Percentiles rank a stretch among this genome's conserved stretches.
These are phyloP conservation scores for Neophaeococcomyces aloes DNA, from an alignment of 2,329 filamentous ascomycete genomes.

Conservation along the genomic window DNA sequence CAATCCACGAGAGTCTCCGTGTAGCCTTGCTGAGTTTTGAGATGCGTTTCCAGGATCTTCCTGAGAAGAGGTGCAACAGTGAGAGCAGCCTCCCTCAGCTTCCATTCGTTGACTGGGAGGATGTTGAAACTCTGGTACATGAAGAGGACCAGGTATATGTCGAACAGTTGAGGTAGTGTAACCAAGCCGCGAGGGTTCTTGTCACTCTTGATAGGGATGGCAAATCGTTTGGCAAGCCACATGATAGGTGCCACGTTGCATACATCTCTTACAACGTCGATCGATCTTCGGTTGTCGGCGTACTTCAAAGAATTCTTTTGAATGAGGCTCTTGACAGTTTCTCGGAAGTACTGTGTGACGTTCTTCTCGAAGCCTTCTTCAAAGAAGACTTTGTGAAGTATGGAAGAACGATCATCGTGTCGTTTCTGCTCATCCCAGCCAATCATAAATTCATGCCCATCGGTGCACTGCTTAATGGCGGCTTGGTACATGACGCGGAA, in stretches of 20 bases:
- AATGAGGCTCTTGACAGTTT: conserved; percentile 36
- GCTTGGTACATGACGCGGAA: conserved; percentile 41
- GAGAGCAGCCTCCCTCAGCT: conserved; percentile 36
- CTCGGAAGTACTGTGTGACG: conserved; percentile 35
- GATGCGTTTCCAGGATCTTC: conserved; percentile 34
- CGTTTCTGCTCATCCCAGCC: conserved; percentile 36
- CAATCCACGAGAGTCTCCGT: conserved; percentile 37
- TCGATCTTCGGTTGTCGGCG: conserved; percentile 34
- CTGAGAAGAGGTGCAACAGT: conserved; percentile 32
- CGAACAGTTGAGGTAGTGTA: conserved; percentile 38
- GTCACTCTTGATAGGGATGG: conserved; percentile 55
- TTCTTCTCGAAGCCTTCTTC: conserved; percentile 37
- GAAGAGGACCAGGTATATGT: conserved; percentile 35
- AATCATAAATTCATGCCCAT: conserved; percentile 39
- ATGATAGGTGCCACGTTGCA: conserved; percentile 57
- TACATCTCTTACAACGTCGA: conserved; percentile 53
- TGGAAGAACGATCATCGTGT: conserved; percentile 32
- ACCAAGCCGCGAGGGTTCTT: conserved; percentile 49
- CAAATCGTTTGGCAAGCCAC: conserved; percentile 54
- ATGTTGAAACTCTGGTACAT: conserved; percentile 47
- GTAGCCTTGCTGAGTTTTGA: conserved; percentile 36
- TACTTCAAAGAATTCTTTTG: conserved; percentile 39
- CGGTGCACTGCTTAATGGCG: conserved; percentile 32
- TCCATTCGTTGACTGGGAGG: conserved; percentile 40
- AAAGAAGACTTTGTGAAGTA: conserved; percentile 39